These are phyloP conservation scores for Bondarzewia mesenterica DNA, from an alignment of 1,284 basidiomycete genomes.

Conservation along the genomic window DNA sequence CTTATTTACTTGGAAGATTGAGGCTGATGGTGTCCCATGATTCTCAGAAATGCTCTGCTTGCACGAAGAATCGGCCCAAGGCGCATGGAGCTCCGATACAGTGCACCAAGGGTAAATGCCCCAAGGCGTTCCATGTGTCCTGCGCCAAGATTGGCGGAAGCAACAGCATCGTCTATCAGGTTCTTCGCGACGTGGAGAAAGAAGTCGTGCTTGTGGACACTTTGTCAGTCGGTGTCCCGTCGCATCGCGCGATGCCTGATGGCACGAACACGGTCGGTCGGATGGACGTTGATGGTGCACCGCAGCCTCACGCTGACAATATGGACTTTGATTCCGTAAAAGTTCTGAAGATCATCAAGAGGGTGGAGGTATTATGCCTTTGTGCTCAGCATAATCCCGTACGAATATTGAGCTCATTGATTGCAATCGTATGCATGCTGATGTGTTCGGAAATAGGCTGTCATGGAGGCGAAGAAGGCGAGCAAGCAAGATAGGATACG, in stretches of 20 bases:
- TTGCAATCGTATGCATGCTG: slow-evolving; percentile 1
- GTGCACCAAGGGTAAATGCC: slow-evolving; percentile 89
- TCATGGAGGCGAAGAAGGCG: slow-evolving; percentile 65
- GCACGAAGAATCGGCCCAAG: slow-evolving; percentile 59
- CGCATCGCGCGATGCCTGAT: slow-evolving; percentile 3
- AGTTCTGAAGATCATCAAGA: slow-evolving; percentile 60
- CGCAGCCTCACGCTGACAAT: slow-evolving; percentile 3
- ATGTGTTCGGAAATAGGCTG: slow-evolving; percentile 33
- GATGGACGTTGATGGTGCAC: slow-evolving; percentile 15
- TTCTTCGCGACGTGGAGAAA: slow-evolving; percentile 66
- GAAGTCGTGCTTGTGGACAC: slow-evolving; percentile 57
- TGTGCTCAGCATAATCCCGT: slow-evolving; percentile 83
- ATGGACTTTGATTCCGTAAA: slow-evolving; percentile 21
- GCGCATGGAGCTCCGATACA: slow-evolving; percentile 87
- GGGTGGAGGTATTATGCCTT: slow-evolving; percentile 63
- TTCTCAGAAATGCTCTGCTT: slow-evolving; percentile 82
- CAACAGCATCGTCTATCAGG: slow-evolving; percentile 48
- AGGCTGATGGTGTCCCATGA: slow-evolving; percentile 8
- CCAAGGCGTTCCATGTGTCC: slow-evolving; percentile 88
- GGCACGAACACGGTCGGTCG: not conserved
- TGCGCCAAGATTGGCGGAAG: slow-evolving; percentile 67
- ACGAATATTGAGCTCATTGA: slow-evolving; percentile 22
- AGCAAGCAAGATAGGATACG: slow-evolving; percentile 60
- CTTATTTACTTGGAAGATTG: not conserved
- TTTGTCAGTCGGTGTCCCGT: slow-evolving; percentile 1